These are phyloP conservation scores for Prunus mume DNA, from an alignment of 306 rosid genomes.

Conservation along the genomic window DNA sequence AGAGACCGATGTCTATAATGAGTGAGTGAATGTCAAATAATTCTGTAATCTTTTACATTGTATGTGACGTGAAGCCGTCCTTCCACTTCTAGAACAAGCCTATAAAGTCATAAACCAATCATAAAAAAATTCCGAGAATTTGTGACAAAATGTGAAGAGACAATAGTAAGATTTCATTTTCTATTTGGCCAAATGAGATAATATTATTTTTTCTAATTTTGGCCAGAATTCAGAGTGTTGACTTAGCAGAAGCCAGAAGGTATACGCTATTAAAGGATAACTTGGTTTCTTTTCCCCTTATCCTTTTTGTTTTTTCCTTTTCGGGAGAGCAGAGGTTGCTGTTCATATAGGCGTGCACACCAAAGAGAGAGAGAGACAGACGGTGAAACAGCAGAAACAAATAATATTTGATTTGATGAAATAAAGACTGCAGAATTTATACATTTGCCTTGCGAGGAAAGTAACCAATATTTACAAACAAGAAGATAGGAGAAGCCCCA, in stretches of 20 bases:
- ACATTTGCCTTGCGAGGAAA: conserved; percentile 13
- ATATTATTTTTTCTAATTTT: no score
- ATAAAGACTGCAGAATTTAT: conserved; percentile 16
- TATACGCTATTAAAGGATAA: neutral
- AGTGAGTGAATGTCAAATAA: neutral
- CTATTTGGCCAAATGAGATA: neutral
- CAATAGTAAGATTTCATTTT: neutral
- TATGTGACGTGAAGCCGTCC: neutral
- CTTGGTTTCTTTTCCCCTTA: neutral
- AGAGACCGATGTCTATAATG: no score
- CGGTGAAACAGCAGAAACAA: neutral
- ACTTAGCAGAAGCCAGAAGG: neutral
- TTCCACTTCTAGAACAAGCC: neutral
- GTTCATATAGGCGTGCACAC: neutral
- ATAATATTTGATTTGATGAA: neutral
- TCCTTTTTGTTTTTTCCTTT: neutral
- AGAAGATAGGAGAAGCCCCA: neutral
- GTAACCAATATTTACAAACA: conserved; percentile 28
- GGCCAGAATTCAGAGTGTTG: neutral
- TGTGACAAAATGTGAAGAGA: neutral
- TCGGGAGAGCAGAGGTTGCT: neutral
- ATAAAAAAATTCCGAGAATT: neutral
- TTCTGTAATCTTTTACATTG: neutral
- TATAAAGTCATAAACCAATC: neutral
- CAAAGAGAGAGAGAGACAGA: neutral